Conservation (phyloP, 2,329 filamentous ascomycete genomes). For the Trichothecium roseum region DNA sequence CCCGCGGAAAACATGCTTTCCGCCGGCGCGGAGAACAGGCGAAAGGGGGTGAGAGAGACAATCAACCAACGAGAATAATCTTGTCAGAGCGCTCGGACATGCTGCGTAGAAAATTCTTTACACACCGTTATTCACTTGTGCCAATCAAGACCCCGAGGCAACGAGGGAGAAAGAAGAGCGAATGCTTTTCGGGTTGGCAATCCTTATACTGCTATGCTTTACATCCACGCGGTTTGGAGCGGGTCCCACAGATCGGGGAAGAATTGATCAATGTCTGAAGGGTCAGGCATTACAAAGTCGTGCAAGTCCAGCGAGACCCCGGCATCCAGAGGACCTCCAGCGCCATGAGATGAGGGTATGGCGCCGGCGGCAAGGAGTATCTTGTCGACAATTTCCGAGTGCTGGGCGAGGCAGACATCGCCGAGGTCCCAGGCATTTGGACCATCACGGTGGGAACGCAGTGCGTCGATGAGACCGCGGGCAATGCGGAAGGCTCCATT, state of each 20-base stretch:
- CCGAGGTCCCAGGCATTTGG: slow-evolving; percentile 36
- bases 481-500: slow-evolving; percentile 31
- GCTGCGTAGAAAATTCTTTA: too few species aligned
- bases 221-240: slow-evolving; percentile 22
- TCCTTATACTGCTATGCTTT: neutral
- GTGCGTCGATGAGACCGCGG: slow-evolving; percentile 25
- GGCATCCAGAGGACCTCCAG: slow-evolving; percentile 4
- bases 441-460: slow-evolving; percentile 27
- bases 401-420: slow-evolving; percentile 37
- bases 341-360: slow-evolving; percentile 12
- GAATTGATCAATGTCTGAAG: slow-evolving; percentile 22
- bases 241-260: slow-evolving; percentile 25
- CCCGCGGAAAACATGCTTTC: neutral
- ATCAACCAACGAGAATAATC: too few species aligned
- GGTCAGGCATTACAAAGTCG: slow-evolving; percentile 19
- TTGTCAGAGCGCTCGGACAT: too few species aligned
- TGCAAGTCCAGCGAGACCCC: slow-evolving; percentile 9
- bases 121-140: too few species aligned
- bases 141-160: too few species aligned
- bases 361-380: slow-evolving; percentile 21
- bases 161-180: too few species aligned
- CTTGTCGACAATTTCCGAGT: slow-evolving; percentile 35
- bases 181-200: too few species aligned
- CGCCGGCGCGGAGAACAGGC: neutral
- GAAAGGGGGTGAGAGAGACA: too few species aligned